These are phyloP conservation scores for Cenococcum geophilum DNA, from an alignment of 495 filamentous ascomycete genomes.

Conservation along the genomic window DNA sequence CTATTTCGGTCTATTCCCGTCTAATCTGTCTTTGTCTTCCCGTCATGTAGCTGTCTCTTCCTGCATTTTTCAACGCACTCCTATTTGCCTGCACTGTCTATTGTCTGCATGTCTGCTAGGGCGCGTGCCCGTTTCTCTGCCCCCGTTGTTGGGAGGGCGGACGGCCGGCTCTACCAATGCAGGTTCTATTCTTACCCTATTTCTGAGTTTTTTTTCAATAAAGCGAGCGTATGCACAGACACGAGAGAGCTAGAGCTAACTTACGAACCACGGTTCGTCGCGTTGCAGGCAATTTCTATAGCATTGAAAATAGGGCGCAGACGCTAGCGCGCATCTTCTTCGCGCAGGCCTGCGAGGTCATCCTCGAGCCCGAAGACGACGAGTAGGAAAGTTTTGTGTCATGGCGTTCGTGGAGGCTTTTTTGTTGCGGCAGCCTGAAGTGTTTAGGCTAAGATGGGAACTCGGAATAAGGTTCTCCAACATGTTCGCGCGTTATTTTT, in stretches of 20 bases:
- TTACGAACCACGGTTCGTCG: slow-evolving; percentile 7
- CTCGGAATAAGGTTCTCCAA: too few relatives aligned
- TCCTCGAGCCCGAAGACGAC: not conserved
- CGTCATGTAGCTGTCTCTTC: slow-evolving; percentile 15
- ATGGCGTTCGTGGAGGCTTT: not conserved
- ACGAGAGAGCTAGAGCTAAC: not conserved
- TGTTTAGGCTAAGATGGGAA: too few relatives aligned
- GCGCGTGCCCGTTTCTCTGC: too few relatives aligned
- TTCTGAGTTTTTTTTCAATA: slow-evolving; percentile 6
- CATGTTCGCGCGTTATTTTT: too few relatives aligned
- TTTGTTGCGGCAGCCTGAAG: not conserved
- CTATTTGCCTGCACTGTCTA: too few relatives aligned
- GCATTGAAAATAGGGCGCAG: slow-evolving; percentile 66
- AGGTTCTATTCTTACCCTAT: not conserved
- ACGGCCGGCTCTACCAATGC: not conserved
- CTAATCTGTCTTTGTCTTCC: not conserved
- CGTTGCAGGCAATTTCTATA: slow-evolving; percentile 71
- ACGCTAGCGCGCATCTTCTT: slow-evolving; percentile 73
- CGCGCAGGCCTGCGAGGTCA: slow-evolving; percentile 65
- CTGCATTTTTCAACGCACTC: too few relatives aligned
- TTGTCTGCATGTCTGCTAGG: too few relatives aligned
- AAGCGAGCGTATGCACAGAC: not conserved
- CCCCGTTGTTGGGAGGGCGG: too few relatives aligned
- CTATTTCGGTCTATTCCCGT: not conserved
- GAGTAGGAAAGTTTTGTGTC: not conserved